Evolutionary conservation across 1,284 basidiomycete species (phyloP).

Genomic region (Ustilago esculenta): DNA sequence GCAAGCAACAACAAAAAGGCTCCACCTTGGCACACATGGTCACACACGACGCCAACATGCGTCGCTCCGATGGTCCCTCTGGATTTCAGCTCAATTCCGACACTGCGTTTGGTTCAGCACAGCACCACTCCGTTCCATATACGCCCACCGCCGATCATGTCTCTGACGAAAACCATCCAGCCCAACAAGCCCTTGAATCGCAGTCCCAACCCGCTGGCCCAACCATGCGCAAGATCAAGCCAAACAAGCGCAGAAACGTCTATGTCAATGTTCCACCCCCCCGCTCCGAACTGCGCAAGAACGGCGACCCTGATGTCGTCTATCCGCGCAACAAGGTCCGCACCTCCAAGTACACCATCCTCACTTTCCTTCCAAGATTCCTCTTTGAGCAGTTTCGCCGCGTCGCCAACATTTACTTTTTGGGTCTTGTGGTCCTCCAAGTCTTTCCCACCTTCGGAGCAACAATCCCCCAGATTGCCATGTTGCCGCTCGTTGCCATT

Average conservation of each 20-base stretch:
- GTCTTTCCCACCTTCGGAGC: slow-evolving; percentile 92
- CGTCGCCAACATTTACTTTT: slow-evolving; percentile 92
- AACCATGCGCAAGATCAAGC: slow-evolving; percentile 51
- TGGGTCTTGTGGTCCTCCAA: slow-evolving; percentile 83
- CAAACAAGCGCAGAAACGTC: slow-evolving; percentile 58
- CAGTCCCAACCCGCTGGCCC: slow-evolving; percentile 24
- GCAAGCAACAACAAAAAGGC: slow-evolving; percentile 32
- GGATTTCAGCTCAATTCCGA: slow-evolving; percentile 37
- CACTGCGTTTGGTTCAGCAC: slow-evolving; percentile 55
- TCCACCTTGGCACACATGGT: slow-evolving; percentile 35
- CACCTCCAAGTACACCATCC: slow-evolving; percentile 88
- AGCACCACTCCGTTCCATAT: slow-evolving; percentile 46
- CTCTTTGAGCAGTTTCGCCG: slow-evolving; percentile 69
- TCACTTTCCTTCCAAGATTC: slow-evolving; percentile 81
- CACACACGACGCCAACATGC: slow-evolving; percentile 33
- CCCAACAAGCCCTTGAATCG: neutral
- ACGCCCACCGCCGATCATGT: slow-evolving; percentile 32
- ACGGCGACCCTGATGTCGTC: slow-evolving; percentile 79
- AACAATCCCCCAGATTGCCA: slow-evolving; percentile 81
- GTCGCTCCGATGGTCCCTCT: slow-evolving; percentile 33
- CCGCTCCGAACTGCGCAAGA: slow-evolving; percentile 74
- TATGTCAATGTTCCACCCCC: slow-evolving; percentile 67
- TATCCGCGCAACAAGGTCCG: slow-evolving; percentile 94
- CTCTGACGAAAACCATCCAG: slow-evolving; percentile 17
- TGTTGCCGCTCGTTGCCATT: slow-evolving; percentile 88